A percentile compares a stretch with the other conserved stretches of the same genome.
These are phyloP conservation scores for Cutaneotrichosporon sp. DNA, from an alignment of 1,284 basidiomycete genomes.

Conservation along the genomic window DNA sequence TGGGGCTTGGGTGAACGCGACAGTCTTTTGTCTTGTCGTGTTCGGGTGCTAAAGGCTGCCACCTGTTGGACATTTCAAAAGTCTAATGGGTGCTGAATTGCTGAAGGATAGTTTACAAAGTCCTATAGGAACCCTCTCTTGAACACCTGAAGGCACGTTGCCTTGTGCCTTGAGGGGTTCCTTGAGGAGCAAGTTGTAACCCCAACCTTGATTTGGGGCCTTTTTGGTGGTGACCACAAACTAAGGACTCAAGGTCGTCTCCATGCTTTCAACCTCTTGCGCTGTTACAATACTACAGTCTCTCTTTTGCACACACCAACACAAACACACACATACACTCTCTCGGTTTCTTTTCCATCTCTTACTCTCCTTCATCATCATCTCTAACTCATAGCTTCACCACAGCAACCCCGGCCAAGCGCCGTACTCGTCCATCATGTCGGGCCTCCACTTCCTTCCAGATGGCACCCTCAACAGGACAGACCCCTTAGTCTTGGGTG, in stretches of 20 bases:
- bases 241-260: too few relatives aligned
- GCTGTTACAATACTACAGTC: not conserved
- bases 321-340: not conserved
- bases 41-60: not conserved
- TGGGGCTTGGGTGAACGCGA: not conserved
- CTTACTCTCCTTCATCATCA: not conserved
- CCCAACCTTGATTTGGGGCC: not conserved
- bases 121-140: too few relatives aligned
- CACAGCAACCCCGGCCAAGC: constrained; percentile 6
- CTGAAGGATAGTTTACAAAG: too few relatives aligned
- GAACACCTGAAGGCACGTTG: too few relatives aligned
- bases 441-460: not conserved
- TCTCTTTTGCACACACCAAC: not conserved
- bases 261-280: too few relatives aligned
- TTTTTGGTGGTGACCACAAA: not conserved
- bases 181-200: not conserved
- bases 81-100: not conserved
- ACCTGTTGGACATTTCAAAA: not conserved
- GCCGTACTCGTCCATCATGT: constrained; percentile 7
- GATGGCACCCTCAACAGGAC: constrained; percentile 10
- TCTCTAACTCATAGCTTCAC: not conserved
- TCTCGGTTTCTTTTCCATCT: not conserved
- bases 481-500: constrained; percentile 11
- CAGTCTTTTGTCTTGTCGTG: not conserved
- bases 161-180: too few relatives aligned